Base-by-base conservation (phyloP, 164 flowering plant genomes). In the Euptelea pleiosperma region DNA sequence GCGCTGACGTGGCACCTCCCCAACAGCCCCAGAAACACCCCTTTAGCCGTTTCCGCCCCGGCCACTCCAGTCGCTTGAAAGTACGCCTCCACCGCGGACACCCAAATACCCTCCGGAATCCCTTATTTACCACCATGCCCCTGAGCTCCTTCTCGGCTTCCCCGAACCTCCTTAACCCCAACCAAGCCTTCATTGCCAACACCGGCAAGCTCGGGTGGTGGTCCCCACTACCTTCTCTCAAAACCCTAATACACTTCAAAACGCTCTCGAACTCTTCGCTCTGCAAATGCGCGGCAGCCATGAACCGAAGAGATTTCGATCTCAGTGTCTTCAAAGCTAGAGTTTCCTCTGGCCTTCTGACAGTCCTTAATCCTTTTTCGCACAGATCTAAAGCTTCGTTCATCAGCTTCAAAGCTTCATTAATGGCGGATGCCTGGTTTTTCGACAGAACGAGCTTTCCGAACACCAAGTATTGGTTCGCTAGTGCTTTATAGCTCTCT, bases 121-220 rank as follows among this genome's bases (percentile, higher is more conserved):
- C 82, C 97, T 83, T 82, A 63, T 80, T 79, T 22, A 61, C 66
- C 3, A 79, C 88, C 91, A 90, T 81, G 0, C 81, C 77, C 69
- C 79, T 81, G 68, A 94, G 75, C 79, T 94, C 99, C 74, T 82
- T 83, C 88, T 94, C 99, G 0, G 99, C 97, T 54, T 94, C 97
- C 1, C 35, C 75, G 44, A 52, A 55, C 77, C 80, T 82, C 53
- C 86, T 89, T 45, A 91, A 36, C 51, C 97, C 99, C 30, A 91
- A 61, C 91, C 91, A 94, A 16, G 89, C 96, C 73, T 89, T 94
- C 88, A 90, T 80, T 0, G 97, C 95, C 81, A 94, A 41, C 28
- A 90, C 96, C 16, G 80, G 77, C 70, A 89, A 66, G 50, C 86
- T 72, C 18, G 97, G 91, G 51, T 93, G 99, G 12, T 75, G 67